A percentile compares a stretch with the other conserved stretches of the same genome.
Evolutionary conservation across 2,329 filamentous ascomycete genomes (phyloP).

Genomic region (Pseudonectria buxi): DNA sequence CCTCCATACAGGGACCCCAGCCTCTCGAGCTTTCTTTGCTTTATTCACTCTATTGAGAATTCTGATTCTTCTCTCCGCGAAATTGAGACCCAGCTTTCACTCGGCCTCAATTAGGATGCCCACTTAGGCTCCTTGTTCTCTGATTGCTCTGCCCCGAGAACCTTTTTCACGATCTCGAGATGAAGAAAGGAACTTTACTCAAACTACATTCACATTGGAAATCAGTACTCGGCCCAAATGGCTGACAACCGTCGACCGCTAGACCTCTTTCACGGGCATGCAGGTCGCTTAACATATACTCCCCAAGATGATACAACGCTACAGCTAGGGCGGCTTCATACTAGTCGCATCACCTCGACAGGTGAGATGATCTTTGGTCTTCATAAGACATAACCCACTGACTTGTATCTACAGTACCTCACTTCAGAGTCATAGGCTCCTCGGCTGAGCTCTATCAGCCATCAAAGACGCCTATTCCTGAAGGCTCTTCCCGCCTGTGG

Average conservation of each 20-base stretch:
- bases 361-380: conserved; percentile 15
- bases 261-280: conserved; percentile 27
- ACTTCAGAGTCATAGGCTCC: conserved; percentile 27
- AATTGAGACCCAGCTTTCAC: too few species aligned
- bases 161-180: conserved; percentile 20
- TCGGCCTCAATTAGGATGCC: too few species aligned
- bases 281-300: conserved; percentile 28
- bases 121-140: neutral
- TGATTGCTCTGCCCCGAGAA: neutral
- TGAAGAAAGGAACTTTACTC: conserved; percentile 25
- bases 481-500: conserved; percentile 21
- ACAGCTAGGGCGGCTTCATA: conserved; percentile 24
- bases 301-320: conserved; percentile 15
- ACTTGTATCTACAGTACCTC: conserved; percentile 19
- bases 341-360: conserved; percentile 22
- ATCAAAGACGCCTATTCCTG: conserved; percentile 20
- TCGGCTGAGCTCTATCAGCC: conserved; percentile 29
- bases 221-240: conserved; percentile 29
- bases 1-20: neutral
- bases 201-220: conserved; percentile 22
- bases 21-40: conserved; percentile 16
- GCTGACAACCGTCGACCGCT: conserved; percentile 27
- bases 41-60: conserved; percentile 1
- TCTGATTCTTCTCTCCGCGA: too few species aligned
- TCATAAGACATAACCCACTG: conserved; percentile 5